phyloP scores from a whole-genome alignment of 2,329 filamentous ascomycete species.

The Zalaria obscura region DNA sequence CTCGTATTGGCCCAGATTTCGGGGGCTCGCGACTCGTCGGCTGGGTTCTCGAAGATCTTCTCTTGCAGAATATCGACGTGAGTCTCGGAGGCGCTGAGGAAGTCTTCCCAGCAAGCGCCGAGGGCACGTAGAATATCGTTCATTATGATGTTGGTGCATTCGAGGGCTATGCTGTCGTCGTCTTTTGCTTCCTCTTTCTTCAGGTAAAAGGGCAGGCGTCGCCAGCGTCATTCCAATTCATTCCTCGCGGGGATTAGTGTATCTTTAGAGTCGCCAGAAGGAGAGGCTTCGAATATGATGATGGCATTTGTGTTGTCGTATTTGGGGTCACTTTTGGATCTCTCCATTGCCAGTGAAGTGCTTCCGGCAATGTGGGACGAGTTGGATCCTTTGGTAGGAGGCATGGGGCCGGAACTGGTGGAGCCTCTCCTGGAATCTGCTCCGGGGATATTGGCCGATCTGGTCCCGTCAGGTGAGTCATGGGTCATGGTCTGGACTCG shows the following conservation, averaged over 20 bases:
- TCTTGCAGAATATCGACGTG: slow-evolving; percentile 37
- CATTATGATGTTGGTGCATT: slow-evolving; percentile 37
- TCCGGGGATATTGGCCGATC: neutral
- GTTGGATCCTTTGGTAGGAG: too few species aligned
- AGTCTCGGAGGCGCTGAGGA: slow-evolving; percentile 30
- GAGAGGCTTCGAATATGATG: slow-evolving; percentile 38
- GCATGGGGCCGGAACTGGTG: too few species aligned
- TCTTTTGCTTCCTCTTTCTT: slow-evolving; percentile 27
- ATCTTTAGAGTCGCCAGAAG: slow-evolving; percentile 31
- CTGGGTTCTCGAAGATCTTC: slow-evolving; percentile 39
- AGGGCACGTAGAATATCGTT: slow-evolving; percentile 36
- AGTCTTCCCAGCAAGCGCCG: slow-evolving; percentile 29
- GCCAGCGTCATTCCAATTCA: slow-evolving; percentile 39
- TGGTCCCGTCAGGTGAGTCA: neutral
- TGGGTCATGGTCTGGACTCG: neutral
- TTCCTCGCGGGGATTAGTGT: slow-evolving; percentile 36
- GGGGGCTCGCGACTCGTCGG: slow-evolving; percentile 37
- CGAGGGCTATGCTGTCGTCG: slow-evolving; percentile 28
- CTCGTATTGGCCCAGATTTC: slow-evolving; percentile 38
- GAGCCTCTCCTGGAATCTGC: neutral
- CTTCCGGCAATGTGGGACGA: too few species aligned
- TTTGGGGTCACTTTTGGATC: neutral
- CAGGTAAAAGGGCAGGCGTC: slow-evolving; percentile 36
- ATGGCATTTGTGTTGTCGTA: slow-evolving; percentile 37
- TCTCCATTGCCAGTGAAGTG: neutral